Base-by-base conservation (phyloP, 2,329 filamentous ascomycete genomes). In the Tolypocladium capitatum region DNA sequence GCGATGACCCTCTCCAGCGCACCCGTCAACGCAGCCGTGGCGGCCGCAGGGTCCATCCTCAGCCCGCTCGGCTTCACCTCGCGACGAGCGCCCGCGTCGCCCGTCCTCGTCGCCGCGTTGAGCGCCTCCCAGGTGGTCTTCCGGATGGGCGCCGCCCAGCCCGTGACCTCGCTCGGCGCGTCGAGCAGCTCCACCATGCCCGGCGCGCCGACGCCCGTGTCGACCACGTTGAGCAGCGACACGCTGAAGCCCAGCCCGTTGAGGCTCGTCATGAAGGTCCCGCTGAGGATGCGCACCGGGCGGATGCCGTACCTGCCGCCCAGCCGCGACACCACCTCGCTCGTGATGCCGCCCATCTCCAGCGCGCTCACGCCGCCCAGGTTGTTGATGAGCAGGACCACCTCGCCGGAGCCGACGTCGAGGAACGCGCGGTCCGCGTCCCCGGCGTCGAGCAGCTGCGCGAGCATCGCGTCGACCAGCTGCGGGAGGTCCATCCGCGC, bases 241-340 rank as follows among this genome's bases (percentile, higher is more conserved):
- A 88, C 78, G 61, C 82, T 86, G 66, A 89, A 89, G 5, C 84
- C 85, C 6, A 84, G 69, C 0, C 83, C 84, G 60, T 89, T 87
- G 50, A 90, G 68, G 52, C 82, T 86, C 5, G 84, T 89, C 83
- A 88, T 88, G 63, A 80, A 88, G 0, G 83, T 84, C 30, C 84
- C 84, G 44, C 74, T 72, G 45, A 87, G 66, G 52, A 86, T 73
- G 43, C 85, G 71, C 16, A 78, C 76, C 1, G 83, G 83, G 32
- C 68, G 72, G 58, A 86, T 80, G 51, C 69, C 68, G 61, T 79
- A 79, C 48, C 65, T 68, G 43, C 65, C 64, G 34, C 68, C 69
- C 41, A 88, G 69, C 65, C 87, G 84, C 45, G 68, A 66, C 4
- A 79, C 73, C 2, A 86, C 81, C 63, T 87, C 83, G 24, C 77